phyloP scores from a whole-genome alignment of 2,329 filamentous ascomycete species.

The Leptodontidium sp. region DNA sequence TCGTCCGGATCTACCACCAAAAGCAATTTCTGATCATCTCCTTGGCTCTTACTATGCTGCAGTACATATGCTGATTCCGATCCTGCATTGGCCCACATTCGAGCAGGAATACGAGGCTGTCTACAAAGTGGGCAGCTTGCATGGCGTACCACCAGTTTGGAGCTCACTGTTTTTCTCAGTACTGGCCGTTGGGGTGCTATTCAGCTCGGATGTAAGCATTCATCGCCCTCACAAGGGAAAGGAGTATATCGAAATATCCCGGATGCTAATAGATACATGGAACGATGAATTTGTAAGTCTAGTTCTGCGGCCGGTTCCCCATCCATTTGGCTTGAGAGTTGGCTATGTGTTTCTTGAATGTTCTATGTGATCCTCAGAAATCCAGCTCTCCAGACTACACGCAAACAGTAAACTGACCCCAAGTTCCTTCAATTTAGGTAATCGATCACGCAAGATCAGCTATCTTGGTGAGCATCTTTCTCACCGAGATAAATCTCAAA shows the following conservation, averaged over 20 bases:
- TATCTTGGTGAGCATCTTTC: slow-evolving; percentile 78
- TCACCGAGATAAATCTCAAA: slow-evolving; percentile 86
- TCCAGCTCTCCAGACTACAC: neutral
- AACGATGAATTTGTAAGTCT: slow-evolving; percentile 70
- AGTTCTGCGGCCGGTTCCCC: too few relatives aligned
- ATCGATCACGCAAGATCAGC: slow-evolving; percentile 79
- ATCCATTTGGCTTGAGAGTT: neutral
- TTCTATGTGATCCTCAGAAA: neutral
- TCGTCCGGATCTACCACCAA: slow-evolving; percentile 74
- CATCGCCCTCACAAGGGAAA: slow-evolving; percentile 63
- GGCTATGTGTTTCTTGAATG: neutral
- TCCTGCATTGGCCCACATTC: slow-evolving; percentile 89
- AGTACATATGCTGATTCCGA: slow-evolving; percentile 81
- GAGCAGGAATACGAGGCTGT: slow-evolving; percentile 77
- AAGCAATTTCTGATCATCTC: slow-evolving; percentile 73
- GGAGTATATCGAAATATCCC: slow-evolving; percentile 75
- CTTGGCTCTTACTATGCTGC: slow-evolving; percentile 79
- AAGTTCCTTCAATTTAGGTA: neutral
- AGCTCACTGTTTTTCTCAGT: slow-evolving; percentile 83
- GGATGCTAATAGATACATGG: slow-evolving; percentile 80
- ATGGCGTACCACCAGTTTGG: slow-evolving; percentile 73
- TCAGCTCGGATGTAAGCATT: slow-evolving; percentile 66
- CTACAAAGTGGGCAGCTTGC: slow-evolving; percentile 71
- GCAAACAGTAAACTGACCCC: neutral
- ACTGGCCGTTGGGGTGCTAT: slow-evolving; percentile 82